Evolutionary conservation across 73 alveolate genomes (phyloP), one percentile per base, ranked within the genome.

Genomic region (Durusdinium trenchii): DNA sequence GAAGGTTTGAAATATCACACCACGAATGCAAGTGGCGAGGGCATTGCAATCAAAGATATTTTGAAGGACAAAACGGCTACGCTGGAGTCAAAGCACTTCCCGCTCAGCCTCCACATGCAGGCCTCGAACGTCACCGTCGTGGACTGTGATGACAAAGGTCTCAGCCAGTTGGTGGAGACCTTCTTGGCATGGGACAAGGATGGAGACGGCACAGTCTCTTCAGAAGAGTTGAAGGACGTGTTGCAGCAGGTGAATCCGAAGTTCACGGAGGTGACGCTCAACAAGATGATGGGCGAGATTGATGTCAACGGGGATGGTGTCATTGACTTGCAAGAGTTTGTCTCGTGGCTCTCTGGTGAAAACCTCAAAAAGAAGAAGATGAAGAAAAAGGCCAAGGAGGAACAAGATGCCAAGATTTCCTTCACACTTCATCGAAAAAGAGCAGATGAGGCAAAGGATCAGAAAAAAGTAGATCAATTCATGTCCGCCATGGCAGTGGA

Each of bases 311-410:
- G 89, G 3, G 98, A 91, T 48, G 98, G 98, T 7, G 98, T 91
- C 89, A 91, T 91, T 36, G 98, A 91, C 60, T 26, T 91, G 46
- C 98, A 48, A 30, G 98, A 91, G 36, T 91, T 91, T 52, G 98
- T 91, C 23, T 48, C 75, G 48, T 91, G 98, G 98, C 98, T 91
- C 89, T 91, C 98, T 32, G 98, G 98, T 14, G 98, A 91, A 76
- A 91, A 91, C 57, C 90, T 91, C 47, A 91, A 91, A 40, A 91
- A 69, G 89, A 71, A 71, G 61, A 91, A 91, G 50, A 91, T 69
- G 79, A 91, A 91, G 48, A 91, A 91, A 48, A 91, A 91, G 60
- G 98, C 98, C 78, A 91, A 91, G 98, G 98, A 69, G 79, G 98
- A 69, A 46, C 98, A 91, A 48, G 89, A 91, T 48, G 89, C 98